Conservation (phyloP, 805 yeast genomes). For the Barnettozyma wickerhamii region DNA sequence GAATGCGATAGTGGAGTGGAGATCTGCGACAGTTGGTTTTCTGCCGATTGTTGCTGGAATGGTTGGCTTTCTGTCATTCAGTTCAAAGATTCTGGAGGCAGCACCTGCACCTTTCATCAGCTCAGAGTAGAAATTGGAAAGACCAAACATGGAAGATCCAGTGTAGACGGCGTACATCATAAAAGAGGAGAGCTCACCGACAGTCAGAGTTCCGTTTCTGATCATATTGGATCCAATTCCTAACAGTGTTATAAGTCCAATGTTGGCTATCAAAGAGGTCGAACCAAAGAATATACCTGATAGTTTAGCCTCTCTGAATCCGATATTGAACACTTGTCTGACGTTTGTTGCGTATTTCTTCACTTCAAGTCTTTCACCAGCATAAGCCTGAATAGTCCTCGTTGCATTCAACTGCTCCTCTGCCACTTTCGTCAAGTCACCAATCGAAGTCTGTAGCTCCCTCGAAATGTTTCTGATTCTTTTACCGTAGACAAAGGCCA, state of each 20-base stretch:
- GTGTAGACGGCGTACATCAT: conserved; percentile 95
- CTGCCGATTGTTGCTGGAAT: conserved; percentile 66
- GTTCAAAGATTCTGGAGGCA: conserved; percentile 84
- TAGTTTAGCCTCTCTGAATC: conserved; percentile 74
- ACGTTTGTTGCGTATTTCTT: conserved; percentile 71
- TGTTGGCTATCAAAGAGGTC: conserved; percentile 82
- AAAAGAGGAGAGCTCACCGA: conserved; percentile 88
- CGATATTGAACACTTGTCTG: conserved; percentile 57
- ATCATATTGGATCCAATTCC: conserved; percentile 83
- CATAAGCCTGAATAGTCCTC: conserved; percentile 85
- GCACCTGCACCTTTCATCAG: conserved; percentile 98
- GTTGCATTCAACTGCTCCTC: conserved; percentile 88
- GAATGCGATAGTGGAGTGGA: conserved; percentile 49
- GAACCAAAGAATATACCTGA: conserved; percentile 74
- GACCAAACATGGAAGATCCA: conserved; percentile 87
- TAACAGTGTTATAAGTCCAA: conserved; percentile 70
- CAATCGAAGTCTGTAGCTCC: conserved; percentile 77
- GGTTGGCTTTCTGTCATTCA: conserved; percentile 70
- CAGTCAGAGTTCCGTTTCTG: conserved; percentile 64
- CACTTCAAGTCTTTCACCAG: conserved; percentile 77
- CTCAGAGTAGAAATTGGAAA: conserved; percentile 89
- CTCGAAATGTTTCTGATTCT: conserved; percentile 70
- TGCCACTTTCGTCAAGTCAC: conserved; percentile 80
- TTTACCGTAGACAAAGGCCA: conserved; percentile 80
- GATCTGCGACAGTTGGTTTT: conserved; percentile 30